Conservation (phyloP, 306 rosid species). For the Prunus kanzakura region DNA sequence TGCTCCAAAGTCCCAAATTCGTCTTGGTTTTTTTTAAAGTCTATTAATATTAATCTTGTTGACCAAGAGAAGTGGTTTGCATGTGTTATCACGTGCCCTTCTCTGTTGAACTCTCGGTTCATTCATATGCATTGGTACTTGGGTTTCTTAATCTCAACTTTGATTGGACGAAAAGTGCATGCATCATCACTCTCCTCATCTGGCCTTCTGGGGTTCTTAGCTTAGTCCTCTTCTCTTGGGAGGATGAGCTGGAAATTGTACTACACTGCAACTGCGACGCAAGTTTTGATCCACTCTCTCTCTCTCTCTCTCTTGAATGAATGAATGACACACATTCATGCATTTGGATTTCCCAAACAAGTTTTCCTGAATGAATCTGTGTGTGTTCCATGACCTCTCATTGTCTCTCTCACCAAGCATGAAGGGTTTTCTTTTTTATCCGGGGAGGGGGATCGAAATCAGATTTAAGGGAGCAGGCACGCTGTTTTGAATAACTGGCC, state of each 20-base stretch:
- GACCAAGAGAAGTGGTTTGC: constrained; percentile 1
- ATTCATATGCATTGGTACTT: background rate
- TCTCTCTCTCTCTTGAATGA: background rate
- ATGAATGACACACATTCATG: background rate
- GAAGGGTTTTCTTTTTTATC: too few species aligned
- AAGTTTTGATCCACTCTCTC: background rate
- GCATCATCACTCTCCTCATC: background rate
- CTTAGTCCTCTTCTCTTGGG: background rate
- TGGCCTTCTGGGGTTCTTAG: background rate
- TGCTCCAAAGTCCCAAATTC: background rate
- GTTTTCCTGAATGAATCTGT: background rate
- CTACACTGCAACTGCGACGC: background rate
- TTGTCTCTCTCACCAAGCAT: too few species aligned
- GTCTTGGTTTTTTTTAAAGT: background rate
- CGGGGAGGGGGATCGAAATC: too few species aligned
- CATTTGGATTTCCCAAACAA: background rate
- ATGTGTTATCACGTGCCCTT: constrained; percentile 8
- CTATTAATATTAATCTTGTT: background rate
- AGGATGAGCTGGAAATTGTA: background rate
- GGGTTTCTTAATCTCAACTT: background rate
- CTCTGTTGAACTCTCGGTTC: background rate
- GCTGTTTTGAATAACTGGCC: too few species aligned
- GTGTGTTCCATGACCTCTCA: background rate
- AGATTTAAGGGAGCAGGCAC: too few species aligned
- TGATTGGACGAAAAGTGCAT: background rate